A percentile compares a stretch with the other conserved stretches of the same genome.
These are phyloP conservation scores for Lablab purpureus DNA, from an alignment of 306 rosid genomes.

Conservation along the genomic window DNA sequence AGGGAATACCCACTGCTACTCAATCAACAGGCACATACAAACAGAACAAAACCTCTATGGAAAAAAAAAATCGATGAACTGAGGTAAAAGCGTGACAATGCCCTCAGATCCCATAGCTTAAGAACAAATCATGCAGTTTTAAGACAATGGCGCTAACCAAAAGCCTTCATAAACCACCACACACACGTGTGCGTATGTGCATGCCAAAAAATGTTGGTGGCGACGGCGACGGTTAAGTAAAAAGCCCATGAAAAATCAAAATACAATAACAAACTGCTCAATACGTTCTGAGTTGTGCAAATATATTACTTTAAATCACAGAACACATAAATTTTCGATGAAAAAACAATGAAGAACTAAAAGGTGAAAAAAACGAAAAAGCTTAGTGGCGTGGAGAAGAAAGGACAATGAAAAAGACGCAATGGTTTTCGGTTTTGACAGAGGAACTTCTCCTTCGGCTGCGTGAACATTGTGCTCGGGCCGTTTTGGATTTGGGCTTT, in stretches of 20 bases:
- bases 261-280: slow-evolving; percentile 43
- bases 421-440: neutral
- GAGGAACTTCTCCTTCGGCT: neutral
- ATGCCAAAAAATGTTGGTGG: neutral
- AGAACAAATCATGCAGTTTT: slow-evolving; percentile 37
- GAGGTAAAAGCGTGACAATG: neutral
- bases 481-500: neutral
- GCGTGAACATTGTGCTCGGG: neutral
- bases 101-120: slow-evolving; percentile 55
- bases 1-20: neutral
- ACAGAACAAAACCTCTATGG: neutral
- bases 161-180: slow-evolving; percentile 39
- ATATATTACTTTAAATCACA: neutral
- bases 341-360: neutral
- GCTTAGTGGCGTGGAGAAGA: neutral
- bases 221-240: slow-evolving; percentile 19
- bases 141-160: slow-evolving; percentile 45
- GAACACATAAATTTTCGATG: neutral
- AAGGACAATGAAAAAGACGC: neutral
- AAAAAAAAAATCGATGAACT: neutral
- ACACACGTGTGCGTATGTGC: neutral
- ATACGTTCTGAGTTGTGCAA: slow-evolving; percentile 41
- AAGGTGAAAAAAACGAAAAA: neutral
- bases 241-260: slow-evolving; percentile 38
- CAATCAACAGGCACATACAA: slow-evolving; percentile 22